Conservation (phyloP, 345 rosid genomes). For the Passiflora organensis region DNA sequence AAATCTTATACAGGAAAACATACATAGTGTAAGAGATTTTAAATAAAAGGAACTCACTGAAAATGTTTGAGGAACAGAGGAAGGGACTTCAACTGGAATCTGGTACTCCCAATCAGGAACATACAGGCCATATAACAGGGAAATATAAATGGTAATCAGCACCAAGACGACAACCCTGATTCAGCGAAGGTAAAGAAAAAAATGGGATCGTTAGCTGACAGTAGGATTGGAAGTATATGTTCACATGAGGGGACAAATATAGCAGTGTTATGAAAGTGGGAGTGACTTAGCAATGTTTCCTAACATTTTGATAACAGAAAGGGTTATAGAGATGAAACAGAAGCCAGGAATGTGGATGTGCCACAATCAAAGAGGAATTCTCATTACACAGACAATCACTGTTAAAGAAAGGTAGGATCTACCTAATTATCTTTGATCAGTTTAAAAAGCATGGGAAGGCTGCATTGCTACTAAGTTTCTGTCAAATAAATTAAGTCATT, state of each 20-base stretch:
- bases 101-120: conserved; percentile 81
- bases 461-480: too few species aligned
- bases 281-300: too few species aligned
- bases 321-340: too few species aligned
- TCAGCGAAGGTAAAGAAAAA: conserved; percentile 3
- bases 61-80: conserved; percentile 34
- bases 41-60: conserved; percentile 33
- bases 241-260: neutral
- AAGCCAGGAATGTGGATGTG: too few species aligned
- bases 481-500: too few species aligned
- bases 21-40: neutral
- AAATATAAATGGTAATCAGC: conserved; percentile 43
- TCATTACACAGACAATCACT: too few species aligned
- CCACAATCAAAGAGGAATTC: too few species aligned
- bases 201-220: neutral
- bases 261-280: neutral
- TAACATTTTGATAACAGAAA: too few species aligned
- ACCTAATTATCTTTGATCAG: too few species aligned
- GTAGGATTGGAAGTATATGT: neutral
- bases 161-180: conserved; percentile 49
- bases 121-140: conserved; percentile 55
- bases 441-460: too few species aligned
- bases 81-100: conserved; percentile 40
- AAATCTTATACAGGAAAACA: neutral
- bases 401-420: too few species aligned